Conservation (phyloP, 1,284 basidiomycete genomes). For the Athelia sp. region DNA sequence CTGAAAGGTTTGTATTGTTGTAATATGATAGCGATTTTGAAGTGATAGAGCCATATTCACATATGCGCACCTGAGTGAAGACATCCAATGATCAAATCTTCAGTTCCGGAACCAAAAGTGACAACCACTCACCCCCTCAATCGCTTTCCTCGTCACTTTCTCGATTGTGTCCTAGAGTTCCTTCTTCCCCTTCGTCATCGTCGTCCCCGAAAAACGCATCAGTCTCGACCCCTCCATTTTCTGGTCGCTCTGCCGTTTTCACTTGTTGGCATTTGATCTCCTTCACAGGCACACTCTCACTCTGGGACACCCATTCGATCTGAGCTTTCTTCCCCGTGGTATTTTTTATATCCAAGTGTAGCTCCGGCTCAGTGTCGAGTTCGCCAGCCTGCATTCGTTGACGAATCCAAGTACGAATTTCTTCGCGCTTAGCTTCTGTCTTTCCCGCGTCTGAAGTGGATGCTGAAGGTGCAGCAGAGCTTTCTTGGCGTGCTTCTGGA, state of each 20-base stretch:
- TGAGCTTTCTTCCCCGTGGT: slow-evolving; percentile 4
- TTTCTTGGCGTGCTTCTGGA: slow-evolving; percentile 44
- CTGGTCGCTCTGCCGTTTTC: neutral
- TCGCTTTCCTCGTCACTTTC: neutral
- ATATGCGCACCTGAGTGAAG: too few relatives aligned
- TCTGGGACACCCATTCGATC: slow-evolving; percentile 13
- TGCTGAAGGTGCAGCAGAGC: slow-evolving; percentile 15
- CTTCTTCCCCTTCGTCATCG: slow-evolving; percentile 16
- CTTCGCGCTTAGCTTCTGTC: slow-evolving; percentile 50
- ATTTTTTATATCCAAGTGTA: slow-evolving; percentile 21
- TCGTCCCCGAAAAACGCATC: slow-evolving; percentile 47
- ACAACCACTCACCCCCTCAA: too few relatives aligned
- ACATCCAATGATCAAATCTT: too few relatives aligned
- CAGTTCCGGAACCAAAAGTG: too few relatives aligned
- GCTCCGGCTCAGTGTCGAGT: slow-evolving; percentile 60
- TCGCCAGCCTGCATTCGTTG: slow-evolving; percentile 61
- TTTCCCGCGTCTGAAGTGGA: slow-evolving; percentile 10
- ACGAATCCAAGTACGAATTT: slow-evolving; percentile 57
- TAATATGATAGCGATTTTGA: too few relatives aligned
- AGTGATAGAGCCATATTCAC: too few relatives aligned
- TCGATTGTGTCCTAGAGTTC: too few relatives aligned
- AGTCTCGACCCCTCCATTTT: slow-evolving; percentile 16
- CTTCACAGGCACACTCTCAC: slow-evolving; percentile 9
- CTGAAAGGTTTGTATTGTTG: neutral
- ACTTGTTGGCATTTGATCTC: slow-evolving; percentile 2